Evolutionary conservation across 2,329 filamentous ascomycete genomes (phyloP).

Genomic region (Diplodia mutila): DNA sequence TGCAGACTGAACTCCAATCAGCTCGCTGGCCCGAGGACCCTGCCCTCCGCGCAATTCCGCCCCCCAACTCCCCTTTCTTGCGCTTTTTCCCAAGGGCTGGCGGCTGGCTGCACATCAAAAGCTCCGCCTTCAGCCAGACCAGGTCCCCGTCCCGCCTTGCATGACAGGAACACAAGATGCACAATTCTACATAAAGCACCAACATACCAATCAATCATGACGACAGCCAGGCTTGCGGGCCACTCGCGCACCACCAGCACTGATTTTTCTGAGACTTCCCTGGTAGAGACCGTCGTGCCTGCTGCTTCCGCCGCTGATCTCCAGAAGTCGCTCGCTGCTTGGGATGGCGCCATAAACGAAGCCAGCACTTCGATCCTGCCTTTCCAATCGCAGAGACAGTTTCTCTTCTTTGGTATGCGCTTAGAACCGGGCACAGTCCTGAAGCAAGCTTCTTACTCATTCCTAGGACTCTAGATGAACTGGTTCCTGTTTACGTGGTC

Average conservation of each 20-base stretch:
- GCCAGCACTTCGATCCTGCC: constrained; percentile 54
- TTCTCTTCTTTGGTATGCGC: constrained; percentile 71
- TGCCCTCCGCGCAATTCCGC: background rate
- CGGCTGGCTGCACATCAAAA: background rate
- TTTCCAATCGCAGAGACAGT: constrained; percentile 64
- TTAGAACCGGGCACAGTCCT: constrained; percentile 42
- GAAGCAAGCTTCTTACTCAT: constrained; percentile 55
- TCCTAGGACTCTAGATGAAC: constrained; percentile 67
- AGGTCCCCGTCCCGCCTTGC: constrained; percentile 7
- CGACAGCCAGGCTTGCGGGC: constrained; percentile 18
- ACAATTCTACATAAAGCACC: constrained; percentile 18
- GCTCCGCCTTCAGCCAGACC: background rate
- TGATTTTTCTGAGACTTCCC: constrained; percentile 45
- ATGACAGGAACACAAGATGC: constrained; percentile 15
- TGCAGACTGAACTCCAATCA: constrained; percentile 7
- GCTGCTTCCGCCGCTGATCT: constrained; percentile 41
- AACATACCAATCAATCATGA: constrained; percentile 17
- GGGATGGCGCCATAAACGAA: constrained; percentile 51
- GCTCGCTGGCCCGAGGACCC: constrained; percentile 8
- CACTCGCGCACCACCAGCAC: constrained; percentile 37
- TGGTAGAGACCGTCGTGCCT: constrained; percentile 46
- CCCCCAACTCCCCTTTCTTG: background rate
- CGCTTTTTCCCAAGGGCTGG: background rate
- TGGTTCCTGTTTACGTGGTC: constrained; percentile 68
- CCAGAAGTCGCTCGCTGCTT: constrained; percentile 46